Percentiles rank a stretch among this genome's conserved stretches.
Evolutionary conservation across 441 rosid species (phyloP).

Genomic region (Adansonia grandidieri): DNA sequence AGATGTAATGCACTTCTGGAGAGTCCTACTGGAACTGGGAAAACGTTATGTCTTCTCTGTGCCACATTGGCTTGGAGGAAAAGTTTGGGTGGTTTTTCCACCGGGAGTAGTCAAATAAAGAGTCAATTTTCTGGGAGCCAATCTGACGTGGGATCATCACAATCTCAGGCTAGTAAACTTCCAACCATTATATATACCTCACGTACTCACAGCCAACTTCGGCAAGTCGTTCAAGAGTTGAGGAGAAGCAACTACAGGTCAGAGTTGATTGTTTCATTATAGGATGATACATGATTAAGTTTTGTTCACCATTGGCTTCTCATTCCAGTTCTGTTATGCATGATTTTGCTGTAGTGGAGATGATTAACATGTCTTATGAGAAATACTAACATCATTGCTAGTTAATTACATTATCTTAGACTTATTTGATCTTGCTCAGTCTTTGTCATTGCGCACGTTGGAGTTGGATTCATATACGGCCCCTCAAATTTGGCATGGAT

Average conservation of each 20-base stretch:
- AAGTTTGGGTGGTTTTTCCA: constrained; percentile 77
- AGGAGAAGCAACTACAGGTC: constrained; percentile 91
- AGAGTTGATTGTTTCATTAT: constrained; percentile 17
- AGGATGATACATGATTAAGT: not conserved
- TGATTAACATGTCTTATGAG: constrained; percentile 4
- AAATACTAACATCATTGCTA: not conserved
- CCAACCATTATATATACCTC: constrained; percentile 90
- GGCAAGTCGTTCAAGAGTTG: constrained; percentile 88
- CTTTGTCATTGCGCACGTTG: not conserved
- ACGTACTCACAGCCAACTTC: constrained; percentile 95
- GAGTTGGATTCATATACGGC: not conserved
- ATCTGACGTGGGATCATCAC: constrained; percentile 38
- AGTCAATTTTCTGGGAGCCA: constrained; percentile 41
- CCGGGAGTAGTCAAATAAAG: constrained; percentile 49
- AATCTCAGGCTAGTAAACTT: constrained; percentile 39
- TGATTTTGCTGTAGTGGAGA: not conserved
- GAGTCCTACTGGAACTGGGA: constrained; percentile 98
- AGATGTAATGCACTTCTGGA: constrained; percentile 90
- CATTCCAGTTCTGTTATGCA: not conserved
- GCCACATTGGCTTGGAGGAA: constrained; percentile 98
- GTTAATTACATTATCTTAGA: not conserved
- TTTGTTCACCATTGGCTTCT: not conserved
- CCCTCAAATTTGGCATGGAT: not conserved
- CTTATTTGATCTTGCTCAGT: not conserved
- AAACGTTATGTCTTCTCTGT: constrained; percentile 93